phyloP scores from a whole-genome alignment of 164 flowering plant species.

The Chloranthus sessilifolius region DNA sequence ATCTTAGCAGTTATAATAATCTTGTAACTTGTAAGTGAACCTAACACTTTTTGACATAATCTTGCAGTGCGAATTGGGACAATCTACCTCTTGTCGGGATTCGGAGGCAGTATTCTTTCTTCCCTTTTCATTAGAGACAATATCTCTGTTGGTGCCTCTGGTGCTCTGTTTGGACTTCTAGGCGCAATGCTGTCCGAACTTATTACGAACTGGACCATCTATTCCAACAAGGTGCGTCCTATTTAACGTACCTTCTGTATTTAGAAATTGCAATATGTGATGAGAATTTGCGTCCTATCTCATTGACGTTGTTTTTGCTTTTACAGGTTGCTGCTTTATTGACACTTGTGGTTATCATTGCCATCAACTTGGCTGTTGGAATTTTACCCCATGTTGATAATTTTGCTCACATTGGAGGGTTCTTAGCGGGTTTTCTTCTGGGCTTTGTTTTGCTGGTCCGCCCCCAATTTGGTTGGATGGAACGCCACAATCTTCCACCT shows the following conservation, averaged over 20 bases:
- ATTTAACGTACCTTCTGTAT: too few relatives aligned
- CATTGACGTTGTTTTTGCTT: background rate
- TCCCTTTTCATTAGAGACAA: constrained; percentile 46
- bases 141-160: constrained; percentile 87
- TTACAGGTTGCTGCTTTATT: constrained; percentile 64
- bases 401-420: constrained; percentile 86
- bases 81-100: constrained; percentile 67
- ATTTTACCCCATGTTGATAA: constrained; percentile 79
- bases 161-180: constrained; percentile 87
- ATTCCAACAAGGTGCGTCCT: constrained; percentile 57
- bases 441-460: constrained; percentile 72
- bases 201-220: constrained; percentile 72
- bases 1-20: too few relatives aligned
- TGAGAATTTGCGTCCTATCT: background rate
- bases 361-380: constrained; percentile 71
- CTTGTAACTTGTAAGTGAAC: constrained; percentile 6
- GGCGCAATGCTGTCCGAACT: constrained; percentile 94
- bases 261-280: too few relatives aligned
- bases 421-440: constrained; percentile 68
- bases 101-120: constrained; percentile 75
- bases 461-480: constrained; percentile 78
- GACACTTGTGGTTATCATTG: constrained; percentile 56
- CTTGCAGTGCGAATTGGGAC: constrained; percentile 61
- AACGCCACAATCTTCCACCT: constrained; percentile 36
- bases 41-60: constrained; percentile 7